These are phyloP conservation scores for Lophium mytilinum DNA, from an alignment of 495 filamentous ascomycete species.

Conservation along the genomic window DNA sequence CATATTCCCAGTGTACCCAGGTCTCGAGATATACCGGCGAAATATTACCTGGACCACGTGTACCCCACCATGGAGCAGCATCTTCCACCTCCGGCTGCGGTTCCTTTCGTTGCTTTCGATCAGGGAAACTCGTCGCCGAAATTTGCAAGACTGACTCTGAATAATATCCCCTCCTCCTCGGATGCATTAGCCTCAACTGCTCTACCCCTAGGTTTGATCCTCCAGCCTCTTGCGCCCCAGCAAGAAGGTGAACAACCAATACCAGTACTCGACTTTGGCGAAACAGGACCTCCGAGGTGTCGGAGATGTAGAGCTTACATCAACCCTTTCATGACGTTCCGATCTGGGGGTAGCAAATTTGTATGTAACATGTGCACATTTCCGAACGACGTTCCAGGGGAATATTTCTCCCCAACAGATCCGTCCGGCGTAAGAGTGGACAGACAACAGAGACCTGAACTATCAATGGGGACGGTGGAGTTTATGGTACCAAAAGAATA, in stretches of 20 bases:
- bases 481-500: slow-evolving; percentile 97
- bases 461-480: slow-evolving; percentile 86
- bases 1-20: slow-evolving; percentile 87
- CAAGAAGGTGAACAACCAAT: slow-evolving; percentile 81
- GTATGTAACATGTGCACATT: slow-evolving; percentile 98
- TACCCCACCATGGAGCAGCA: slow-evolving; percentile 94
- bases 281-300: slow-evolving; percentile 83
- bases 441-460: slow-evolving; percentile 79
- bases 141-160: slow-evolving; percentile 82
- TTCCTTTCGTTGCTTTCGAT: slow-evolving; percentile 85
- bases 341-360: slow-evolving; percentile 88
- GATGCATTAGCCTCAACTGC: slow-evolving; percentile 73
- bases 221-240: slow-evolving; percentile 81
- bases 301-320: slow-evolving; percentile 93
- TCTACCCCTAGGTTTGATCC: slow-evolving; percentile 75
- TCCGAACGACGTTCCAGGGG: slow-evolving; percentile 84
- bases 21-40: slow-evolving; percentile 70
- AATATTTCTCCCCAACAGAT: slow-evolving; percentile 89
- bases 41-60: slow-evolving; percentile 76
- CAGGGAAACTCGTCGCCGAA: slow-evolving; percentile 97
- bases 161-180: slow-evolving; percentile 75
- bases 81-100: slow-evolving; percentile 77
- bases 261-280: slow-evolving; percentile 92
- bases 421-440: slow-evolving; percentile 83
- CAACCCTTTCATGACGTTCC: slow-evolving; percentile 98